Evolutionary conservation across 768 basidiomycete species (phyloP), one percentile per base, ranked within the genome.

Genomic region (Trametes cubensis): DNA sequence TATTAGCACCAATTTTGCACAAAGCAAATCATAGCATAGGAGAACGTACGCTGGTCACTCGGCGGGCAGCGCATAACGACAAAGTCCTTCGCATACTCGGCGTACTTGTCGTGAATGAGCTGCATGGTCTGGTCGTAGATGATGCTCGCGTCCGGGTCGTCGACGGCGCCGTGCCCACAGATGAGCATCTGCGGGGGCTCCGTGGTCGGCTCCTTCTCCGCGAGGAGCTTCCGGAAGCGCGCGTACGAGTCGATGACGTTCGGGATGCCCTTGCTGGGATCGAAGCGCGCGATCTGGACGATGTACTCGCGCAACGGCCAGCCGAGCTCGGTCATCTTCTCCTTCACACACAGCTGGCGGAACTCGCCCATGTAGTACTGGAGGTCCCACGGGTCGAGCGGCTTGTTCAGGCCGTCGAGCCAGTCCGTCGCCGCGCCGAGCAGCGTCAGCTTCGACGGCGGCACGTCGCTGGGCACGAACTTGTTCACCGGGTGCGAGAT

Each of bases 331-430:
- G 77, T 69, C 90, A 92, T 93, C 78, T 88, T 92, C 72, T 93
- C 90, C 72, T 86, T 89, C 89, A 76, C 75, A 67, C 92, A 94
- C 51, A 91, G 75, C 70, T 75, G 81, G 65, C 90, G 85, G 85
- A 94, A 93, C 75, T 90, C 89, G 73, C 89, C 88, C 90, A 94
- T 92, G 78, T 94, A 94, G 77, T 74, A 94, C 69, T 91, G 85
- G n/a, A 87, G 81, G 71, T 93, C 90, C 90, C 90, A 92, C 41
- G 81, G 75, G 70, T 78, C 78, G 62, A 95, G 83, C 5, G 92
- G 86, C 80, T 96, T 98, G 86, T 95, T 97, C 67, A 98, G 80
- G 40, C 95, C 95, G 75, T 98, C 95, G 60, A 98, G 86, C 83
- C 89, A 92, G 73, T 94, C 92, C 47, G 92, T 93, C 25, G 92